Evolutionary conservation across 805 yeast species (phyloP).

Genomic region (Ogataea naganishii): DNA sequence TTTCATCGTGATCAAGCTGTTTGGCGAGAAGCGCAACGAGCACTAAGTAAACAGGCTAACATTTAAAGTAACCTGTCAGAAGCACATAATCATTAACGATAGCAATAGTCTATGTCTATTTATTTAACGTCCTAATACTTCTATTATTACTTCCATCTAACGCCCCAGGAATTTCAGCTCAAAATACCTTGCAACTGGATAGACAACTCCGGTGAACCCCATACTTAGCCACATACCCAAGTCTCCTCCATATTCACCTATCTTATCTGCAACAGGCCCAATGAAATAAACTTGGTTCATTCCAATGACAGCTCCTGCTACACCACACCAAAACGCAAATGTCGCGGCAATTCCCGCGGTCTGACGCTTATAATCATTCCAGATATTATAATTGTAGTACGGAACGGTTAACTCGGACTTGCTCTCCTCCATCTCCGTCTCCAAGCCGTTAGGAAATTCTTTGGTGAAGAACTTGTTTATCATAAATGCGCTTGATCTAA

Average conservation of each 20-base stretch:
- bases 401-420: constrained; percentile 13
- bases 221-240: constrained; percentile 73
- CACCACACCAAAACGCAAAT: constrained; percentile 57
- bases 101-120: too few species aligned
- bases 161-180: constrained; percentile 57
- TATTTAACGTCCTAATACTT: constrained; percentile 16
- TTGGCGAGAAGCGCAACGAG: too few species aligned
- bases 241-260: constrained; percentile 71
- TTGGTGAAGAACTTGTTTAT: constrained; percentile 30
- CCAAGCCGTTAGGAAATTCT: constrained; percentile 27
- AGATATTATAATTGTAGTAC: constrained; percentile 62
- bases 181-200: constrained; percentile 55
- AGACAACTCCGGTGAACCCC: constrained; percentile 58
- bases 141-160: constrained; percentile 28
- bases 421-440: background rate
- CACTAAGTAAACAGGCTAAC: too few species aligned
- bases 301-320: constrained; percentile 76
- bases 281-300: constrained; percentile 83
- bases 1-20: too few species aligned
- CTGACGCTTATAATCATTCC: constrained; percentile 55
- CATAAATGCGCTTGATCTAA: constrained; percentile 42
- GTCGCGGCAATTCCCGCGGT: constrained; percentile 71
- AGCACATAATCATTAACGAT: too few species aligned
- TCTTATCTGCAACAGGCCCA: constrained; percentile 60
- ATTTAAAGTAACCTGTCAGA: too few species aligned